These are phyloP conservation scores for Batkoa obscura DNA, from an alignment of 371 early-diverging fungal species.

Conservation along the genomic window DNA sequence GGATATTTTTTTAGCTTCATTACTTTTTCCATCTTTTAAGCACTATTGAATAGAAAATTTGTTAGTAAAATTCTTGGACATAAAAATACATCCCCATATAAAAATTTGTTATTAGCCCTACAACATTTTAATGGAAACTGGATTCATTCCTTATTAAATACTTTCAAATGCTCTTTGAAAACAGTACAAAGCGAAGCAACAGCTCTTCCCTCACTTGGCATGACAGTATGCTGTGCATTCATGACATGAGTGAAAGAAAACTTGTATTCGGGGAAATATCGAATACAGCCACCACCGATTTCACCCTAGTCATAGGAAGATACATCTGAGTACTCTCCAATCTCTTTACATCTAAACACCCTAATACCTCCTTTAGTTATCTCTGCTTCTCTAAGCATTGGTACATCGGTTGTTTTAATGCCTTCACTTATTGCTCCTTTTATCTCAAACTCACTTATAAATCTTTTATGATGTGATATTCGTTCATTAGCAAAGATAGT, in stretches of 20 bases:
- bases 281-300: conserved; percentile 28
- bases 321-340: conserved; percentile 9
- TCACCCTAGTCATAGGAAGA: conserved; percentile 30
- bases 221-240: conserved; percentile 12
- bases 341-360: conserved; percentile 12
- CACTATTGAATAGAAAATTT: no score
- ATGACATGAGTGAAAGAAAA: conserved; percentile 32
- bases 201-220: conserved; percentile 6
- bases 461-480: neutral
- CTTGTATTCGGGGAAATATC: conserved; percentile 28
- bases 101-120: no score
- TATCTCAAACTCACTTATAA: neutral
- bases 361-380: conserved; percentile 15
- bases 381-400: conserved; percentile 8
- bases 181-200: neutral
- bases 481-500: neutral
- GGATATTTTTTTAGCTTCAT: no score
- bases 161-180: no score
- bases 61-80: no score
- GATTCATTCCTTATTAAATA: no score
- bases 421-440: neutral
- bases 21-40: no score
- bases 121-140: no score
- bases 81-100: no score
- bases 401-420: conserved; percentile 3